These are phyloP conservation scores for Pichia deserticola DNA, from an alignment of 805 yeast genomes.

Conservation along the genomic window DNA sequence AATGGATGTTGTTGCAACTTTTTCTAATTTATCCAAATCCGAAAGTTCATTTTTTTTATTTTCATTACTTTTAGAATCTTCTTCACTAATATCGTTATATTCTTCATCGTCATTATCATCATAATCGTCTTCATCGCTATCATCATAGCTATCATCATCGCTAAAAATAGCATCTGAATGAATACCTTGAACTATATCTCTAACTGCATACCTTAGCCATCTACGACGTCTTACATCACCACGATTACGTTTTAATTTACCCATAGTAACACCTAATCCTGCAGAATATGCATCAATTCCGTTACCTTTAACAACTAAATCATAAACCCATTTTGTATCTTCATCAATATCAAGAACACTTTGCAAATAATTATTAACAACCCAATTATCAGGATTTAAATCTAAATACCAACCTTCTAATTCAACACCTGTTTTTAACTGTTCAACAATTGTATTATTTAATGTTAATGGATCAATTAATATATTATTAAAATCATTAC, in stretches of 20 bases:
- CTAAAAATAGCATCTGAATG: neutral
- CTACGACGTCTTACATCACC: constrained; percentile 55
- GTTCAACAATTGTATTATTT: constrained; percentile 8
- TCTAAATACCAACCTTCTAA: constrained; percentile 57
- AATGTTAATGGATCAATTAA: constrained; percentile 5
- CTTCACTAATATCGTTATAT: neutral
- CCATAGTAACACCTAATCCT: constrained; percentile 17
- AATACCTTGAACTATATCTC: constrained; percentile 14
- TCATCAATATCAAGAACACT: constrained; percentile 56
- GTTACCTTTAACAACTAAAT: constrained; percentile 27
- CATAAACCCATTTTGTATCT: constrained; percentile 85
- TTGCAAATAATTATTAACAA: constrained; percentile 37
- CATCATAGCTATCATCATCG: neutral
- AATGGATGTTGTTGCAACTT: no score
- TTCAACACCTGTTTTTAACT: constrained; percentile 11
- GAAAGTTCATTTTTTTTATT: neutral
- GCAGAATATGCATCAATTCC: constrained; percentile 16
- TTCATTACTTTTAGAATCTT: neutral
- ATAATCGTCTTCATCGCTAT: neutral
- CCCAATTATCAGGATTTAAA: constrained; percentile 60
- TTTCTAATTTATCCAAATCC: no score
- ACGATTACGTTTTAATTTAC: constrained; percentile 19
- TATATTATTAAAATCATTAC: constrained; percentile 8
- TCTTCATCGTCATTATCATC: neutral
- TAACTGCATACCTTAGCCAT: constrained; percentile 47